Conservation (phyloP, 345 rosid species). For the Bruguiera sexangula region DNA sequence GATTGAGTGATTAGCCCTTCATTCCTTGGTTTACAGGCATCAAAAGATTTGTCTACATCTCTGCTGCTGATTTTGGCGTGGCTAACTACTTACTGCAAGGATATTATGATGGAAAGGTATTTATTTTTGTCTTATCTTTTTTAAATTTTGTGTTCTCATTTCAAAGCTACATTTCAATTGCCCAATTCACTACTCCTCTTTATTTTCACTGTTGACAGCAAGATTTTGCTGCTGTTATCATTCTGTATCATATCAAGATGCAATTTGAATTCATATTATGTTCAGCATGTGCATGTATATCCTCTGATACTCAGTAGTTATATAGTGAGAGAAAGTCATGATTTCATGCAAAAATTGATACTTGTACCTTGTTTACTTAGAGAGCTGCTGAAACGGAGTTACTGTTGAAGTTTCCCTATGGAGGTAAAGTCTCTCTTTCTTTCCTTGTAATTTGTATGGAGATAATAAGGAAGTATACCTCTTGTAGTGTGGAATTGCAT, state of each 20-base stretch:
- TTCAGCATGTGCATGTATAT: too few relatives aligned
- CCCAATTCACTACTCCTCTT: too few relatives aligned
- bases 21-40: slow-evolving; percentile 48
- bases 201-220: background rate
- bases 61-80: slow-evolving; percentile 91
- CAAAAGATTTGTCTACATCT: slow-evolving; percentile 79
- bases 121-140: background rate
- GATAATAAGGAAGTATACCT: too few relatives aligned
- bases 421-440: slow-evolving; percentile 47
- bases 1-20: background rate
- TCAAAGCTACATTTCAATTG: too few relatives aligned
- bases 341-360: background rate
- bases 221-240: background rate
- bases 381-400: slow-evolving; percentile 94
- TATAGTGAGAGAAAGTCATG: background rate
- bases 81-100: slow-evolving; percentile 75
- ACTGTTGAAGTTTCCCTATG: slow-evolving; percentile 81
- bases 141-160: background rate
- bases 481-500: too few relatives aligned
- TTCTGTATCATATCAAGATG: too few relatives aligned
- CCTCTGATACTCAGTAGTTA: background rate
- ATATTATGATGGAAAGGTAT: slow-evolving; percentile 94
- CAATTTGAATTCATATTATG: too few relatives aligned
- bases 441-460: background rate
- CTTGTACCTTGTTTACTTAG: slow-evolving; percentile 38